Conservation (phyloP, 2,329 filamentous ascomycete genomes). For the Cytospora piceae region DNA sequence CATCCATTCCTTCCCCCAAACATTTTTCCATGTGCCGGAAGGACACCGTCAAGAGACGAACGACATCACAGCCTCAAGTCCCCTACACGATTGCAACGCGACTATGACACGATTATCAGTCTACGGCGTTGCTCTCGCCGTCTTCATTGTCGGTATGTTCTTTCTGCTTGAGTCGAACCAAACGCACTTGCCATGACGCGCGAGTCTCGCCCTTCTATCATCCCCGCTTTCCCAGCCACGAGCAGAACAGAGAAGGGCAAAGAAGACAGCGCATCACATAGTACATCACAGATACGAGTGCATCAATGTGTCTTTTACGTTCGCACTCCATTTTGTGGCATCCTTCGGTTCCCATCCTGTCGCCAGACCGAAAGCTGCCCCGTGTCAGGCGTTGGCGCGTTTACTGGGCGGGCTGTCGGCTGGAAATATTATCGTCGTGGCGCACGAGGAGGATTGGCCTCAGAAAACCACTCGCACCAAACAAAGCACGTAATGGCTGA, state of each 20-base stretch:
- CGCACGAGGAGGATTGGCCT: not conserved
- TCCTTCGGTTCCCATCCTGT: not conserved
- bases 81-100: constrained; percentile 8
- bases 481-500: constrained; percentile 37
- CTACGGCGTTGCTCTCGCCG: constrained; percentile 28
- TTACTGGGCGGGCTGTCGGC: not conserved
- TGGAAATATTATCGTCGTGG: constrained; percentile 13
- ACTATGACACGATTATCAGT: constrained; percentile 31
- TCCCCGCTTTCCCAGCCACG: constrained; percentile 1
- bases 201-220: constrained; percentile 5
- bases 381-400: constrained; percentile 1
- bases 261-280: not conserved
- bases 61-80: constrained; percentile 16
- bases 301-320: not conserved
- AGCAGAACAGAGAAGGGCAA: not conserved
- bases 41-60: constrained; percentile 6
- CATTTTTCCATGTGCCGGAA: constrained; percentile 5
- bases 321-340: not conserved
- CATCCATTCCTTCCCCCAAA: constrained; percentile 8
- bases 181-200: constrained; percentile 1
- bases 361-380: not conserved
- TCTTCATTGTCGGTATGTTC: constrained; percentile 30
- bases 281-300: not conserved
- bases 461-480: not conserved
- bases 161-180: not conserved